Conservation (phyloP, 2,329 filamentous ascomycete species). For the Drechslerella stenobrocha region DNA sequence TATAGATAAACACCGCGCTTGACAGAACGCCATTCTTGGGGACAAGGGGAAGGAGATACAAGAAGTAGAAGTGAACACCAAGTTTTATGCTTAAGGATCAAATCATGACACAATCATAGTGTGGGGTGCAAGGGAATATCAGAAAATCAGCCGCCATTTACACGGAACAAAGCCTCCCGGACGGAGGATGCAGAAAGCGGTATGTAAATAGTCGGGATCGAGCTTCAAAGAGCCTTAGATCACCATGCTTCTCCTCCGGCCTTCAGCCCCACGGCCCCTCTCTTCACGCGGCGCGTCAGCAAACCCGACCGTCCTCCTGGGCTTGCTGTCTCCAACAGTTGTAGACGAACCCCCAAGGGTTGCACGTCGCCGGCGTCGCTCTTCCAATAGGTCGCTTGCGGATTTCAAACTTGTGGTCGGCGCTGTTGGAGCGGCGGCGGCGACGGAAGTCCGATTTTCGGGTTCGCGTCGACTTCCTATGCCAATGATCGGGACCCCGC, state of each 20-base stretch:
- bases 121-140: background rate
- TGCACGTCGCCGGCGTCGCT: slow-evolving; percentile 31
- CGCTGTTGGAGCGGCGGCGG: slow-evolving; percentile 6
- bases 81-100: slow-evolving; percentile 13
- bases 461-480: slow-evolving; percentile 25
- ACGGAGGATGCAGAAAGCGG: too few relatives aligned
- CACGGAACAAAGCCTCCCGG: too few relatives aligned
- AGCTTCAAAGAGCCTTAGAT: too few relatives aligned
- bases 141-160: too few relatives aligned
- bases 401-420: slow-evolving; percentile 22
- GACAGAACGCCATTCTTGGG: background rate
- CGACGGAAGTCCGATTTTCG: slow-evolving; percentile 1
- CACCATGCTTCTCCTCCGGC: slow-evolving; percentile 33
- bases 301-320: slow-evolving; percentile 29
- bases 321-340: slow-evolving; percentile 10
- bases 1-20: background rate
- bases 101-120: slow-evolving; percentile 21
- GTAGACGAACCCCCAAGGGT: slow-evolving; percentile 23
- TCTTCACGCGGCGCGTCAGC: slow-evolving; percentile 7
- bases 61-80: slow-evolving; percentile 6
- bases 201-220: too few relatives aligned
- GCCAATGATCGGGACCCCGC: slow-evolving; percentile 27
- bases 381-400: slow-evolving; percentile 37
- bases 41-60: background rate
- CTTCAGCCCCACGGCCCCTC: slow-evolving; percentile 10